Evolutionary conservation across 108 stramenopile genomes (phyloP).

Genomic region (Skeletonema grethae): DNA sequence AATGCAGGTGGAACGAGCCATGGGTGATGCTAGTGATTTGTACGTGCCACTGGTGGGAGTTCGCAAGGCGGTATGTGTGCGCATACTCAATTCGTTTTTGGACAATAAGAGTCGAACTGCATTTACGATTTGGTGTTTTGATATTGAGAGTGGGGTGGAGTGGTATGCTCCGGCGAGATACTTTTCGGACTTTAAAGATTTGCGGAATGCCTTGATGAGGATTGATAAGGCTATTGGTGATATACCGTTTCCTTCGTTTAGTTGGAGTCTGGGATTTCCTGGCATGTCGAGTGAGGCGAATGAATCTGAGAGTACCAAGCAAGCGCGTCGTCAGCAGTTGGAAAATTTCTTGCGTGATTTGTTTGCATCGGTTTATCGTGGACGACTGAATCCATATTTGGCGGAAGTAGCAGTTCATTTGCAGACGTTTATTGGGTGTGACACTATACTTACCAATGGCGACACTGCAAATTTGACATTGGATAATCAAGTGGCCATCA

Average conservation of each 20-base stretch:
- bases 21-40: conserved; percentile 36
- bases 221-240: conserved; percentile 49
- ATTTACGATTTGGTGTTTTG: conserved; percentile 85
- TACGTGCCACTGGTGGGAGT: conserved; percentile 72
- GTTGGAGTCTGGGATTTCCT: conserved; percentile 34
- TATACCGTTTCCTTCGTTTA: conserved; percentile 63
- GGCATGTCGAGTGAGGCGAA: conserved; percentile 25
- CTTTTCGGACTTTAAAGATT: conserved; percentile 76
- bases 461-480: conserved; percentile 17
- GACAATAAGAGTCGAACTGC: conserved; percentile 64
- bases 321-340: conserved; percentile 56
- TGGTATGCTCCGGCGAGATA: conserved; percentile 89
- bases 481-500: conserved; percentile 49
- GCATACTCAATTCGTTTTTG: conserved; percentile 74
- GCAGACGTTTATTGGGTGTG: conserved; percentile 85
- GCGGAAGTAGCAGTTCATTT: conserved; percentile 79
- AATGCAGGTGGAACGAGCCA: conserved; percentile 5
- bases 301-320: conserved; percentile 46
- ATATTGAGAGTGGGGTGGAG: conserved; percentile 75
- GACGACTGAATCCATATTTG: conserved; percentile 57
- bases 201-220: conserved; percentile 50
- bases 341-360: conserved; percentile 70
- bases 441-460: conserved; percentile 30
- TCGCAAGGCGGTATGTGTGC: conserved; percentile 75
- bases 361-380: conserved; percentile 62